Conservation (phyloP, 148 eudicot species). For the Heliamphora exappendiculata region DNA sequence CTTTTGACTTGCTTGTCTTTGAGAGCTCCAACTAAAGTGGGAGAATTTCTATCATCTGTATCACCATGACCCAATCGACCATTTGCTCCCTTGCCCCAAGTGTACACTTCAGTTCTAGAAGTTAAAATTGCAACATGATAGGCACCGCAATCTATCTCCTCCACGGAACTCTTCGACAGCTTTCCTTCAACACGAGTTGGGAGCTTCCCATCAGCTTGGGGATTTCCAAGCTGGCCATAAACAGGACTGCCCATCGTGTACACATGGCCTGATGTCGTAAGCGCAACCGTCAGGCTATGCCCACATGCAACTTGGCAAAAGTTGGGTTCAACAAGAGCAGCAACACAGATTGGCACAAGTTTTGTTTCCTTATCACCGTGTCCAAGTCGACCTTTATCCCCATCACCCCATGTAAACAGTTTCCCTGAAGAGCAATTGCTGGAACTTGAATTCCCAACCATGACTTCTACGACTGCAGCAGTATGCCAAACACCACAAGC, state of each 20-base stretch:
- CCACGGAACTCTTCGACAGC: slow-evolving; percentile 69
- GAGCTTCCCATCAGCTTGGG: slow-evolving; percentile 79
- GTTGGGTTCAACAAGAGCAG: slow-evolving; percentile 88
- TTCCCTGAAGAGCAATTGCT: slow-evolving; percentile 95
- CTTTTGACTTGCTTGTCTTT: slow-evolving; percentile 95
- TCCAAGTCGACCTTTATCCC: slow-evolving; percentile 90
- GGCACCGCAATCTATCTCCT: slow-evolving; percentile 96
- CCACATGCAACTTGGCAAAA: slow-evolving; percentile 96
- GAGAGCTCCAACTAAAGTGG: slow-evolving; percentile 77
- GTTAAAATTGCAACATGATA: slow-evolving; percentile 87
- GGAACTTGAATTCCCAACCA: slow-evolving; percentile 89
- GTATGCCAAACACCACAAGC: slow-evolving; percentile 99
- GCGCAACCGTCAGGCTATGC: slow-evolving; percentile 87
- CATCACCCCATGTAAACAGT: slow-evolving; percentile 98
- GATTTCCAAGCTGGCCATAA: slow-evolving; percentile 88
- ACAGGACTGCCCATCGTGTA: slow-evolving; percentile 95
- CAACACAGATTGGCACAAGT: slow-evolving; percentile 91
- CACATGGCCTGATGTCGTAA: slow-evolving; percentile 87
- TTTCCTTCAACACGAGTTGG: slow-evolving; percentile 82
- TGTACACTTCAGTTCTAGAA: slow-evolving; percentile 88
- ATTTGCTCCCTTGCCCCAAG: slow-evolving; percentile 98
- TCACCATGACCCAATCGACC: slow-evolving; percentile 97
- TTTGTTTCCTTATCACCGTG: slow-evolving; percentile 93
- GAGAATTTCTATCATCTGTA: slow-evolving; percentile 66
- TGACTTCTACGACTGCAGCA: slow-evolving; percentile 97